phyloP scores from a whole-genome alignment of 805 yeast species.

The Candida nanaspora region DNA sequence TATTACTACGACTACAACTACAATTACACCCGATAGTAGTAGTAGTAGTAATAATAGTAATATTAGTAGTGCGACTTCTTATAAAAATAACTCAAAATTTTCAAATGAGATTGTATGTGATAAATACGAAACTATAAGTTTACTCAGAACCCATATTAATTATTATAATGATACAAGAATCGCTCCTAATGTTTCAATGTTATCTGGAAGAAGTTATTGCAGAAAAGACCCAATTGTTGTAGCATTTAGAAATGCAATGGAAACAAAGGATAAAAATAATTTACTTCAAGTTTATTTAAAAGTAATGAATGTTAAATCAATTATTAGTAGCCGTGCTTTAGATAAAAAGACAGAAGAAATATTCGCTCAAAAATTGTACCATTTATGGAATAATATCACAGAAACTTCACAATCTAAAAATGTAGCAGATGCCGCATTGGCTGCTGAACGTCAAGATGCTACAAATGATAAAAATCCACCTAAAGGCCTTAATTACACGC shows the following conservation, averaged over 20 bases:
- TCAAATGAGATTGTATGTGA: not conserved
- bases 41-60: too few relatives aligned
- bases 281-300: not conserved
- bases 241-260: not conserved
- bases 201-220: constrained; percentile 6
- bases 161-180: constrained; percentile 3
- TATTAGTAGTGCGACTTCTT: too few relatives aligned
- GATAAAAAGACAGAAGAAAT: not conserved
- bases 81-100: too few relatives aligned
- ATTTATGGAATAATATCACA: not conserved
- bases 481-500: too few relatives aligned
- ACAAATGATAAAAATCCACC: too few relatives aligned
- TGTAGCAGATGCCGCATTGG: not conserved
- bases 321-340: not conserved
- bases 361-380: not conserved
- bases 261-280: not conserved
- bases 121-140: constrained; percentile 11
- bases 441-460: not conserved
- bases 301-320: not conserved
- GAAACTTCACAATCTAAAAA: not conserved
- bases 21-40: too few relatives aligned
- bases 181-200: constrained; percentile 2
- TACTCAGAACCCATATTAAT: constrained; percentile 1
- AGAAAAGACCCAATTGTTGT: constrained; percentile 10
- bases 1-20: not conserved